A percentile compares a stretch with the other conserved stretches of the same genome.
Conservation (phyloP, 1,284 basidiomycete species). For the Puccinia polysora region DNA sequence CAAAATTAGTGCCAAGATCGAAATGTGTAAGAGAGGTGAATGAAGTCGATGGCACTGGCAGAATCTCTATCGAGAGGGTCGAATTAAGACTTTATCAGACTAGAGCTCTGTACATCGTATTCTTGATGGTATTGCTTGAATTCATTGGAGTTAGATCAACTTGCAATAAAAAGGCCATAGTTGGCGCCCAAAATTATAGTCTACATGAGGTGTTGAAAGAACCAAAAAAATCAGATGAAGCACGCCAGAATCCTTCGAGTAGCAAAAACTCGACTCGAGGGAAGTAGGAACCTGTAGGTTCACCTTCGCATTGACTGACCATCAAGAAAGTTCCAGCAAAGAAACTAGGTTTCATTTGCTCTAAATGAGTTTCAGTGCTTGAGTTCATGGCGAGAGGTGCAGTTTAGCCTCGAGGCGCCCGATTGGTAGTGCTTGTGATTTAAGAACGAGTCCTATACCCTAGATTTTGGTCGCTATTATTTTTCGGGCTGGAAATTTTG, state of each 20-base stretch:
- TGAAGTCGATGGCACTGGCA: constrained; percentile 16
- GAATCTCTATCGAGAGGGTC: constrained; percentile 2
- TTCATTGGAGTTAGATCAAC: neutral
- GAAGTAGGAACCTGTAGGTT: neutral
- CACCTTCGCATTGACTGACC: constrained; percentile 1
- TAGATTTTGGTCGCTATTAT: too few relatives aligned
- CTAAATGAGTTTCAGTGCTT: neutral
- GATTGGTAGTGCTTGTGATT: too few relatives aligned
- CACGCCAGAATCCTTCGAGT: neutral
- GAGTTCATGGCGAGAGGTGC: neutral
- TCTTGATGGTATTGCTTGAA: neutral
- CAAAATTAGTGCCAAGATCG: neutral
- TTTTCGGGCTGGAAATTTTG: too few relatives aligned
- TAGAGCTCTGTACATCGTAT: neutral
- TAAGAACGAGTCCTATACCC: too few relatives aligned
- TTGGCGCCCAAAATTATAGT: constrained; percentile 12
- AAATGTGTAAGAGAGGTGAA: constrained; percentile 2
- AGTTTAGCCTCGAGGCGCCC: too few relatives aligned
- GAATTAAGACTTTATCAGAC: neutral
- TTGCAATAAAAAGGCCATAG: constrained; percentile 27
- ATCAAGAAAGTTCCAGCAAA: constrained; percentile 27
- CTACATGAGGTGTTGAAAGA: neutral
- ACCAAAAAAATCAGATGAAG: neutral
- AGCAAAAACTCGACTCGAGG: neutral
- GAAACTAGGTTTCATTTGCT: constrained; percentile 15